These are phyloP conservation scores for Boletus rubropictus DNA, from an alignment of 768 basidiomycete species.

Conservation along the genomic window DNA sequence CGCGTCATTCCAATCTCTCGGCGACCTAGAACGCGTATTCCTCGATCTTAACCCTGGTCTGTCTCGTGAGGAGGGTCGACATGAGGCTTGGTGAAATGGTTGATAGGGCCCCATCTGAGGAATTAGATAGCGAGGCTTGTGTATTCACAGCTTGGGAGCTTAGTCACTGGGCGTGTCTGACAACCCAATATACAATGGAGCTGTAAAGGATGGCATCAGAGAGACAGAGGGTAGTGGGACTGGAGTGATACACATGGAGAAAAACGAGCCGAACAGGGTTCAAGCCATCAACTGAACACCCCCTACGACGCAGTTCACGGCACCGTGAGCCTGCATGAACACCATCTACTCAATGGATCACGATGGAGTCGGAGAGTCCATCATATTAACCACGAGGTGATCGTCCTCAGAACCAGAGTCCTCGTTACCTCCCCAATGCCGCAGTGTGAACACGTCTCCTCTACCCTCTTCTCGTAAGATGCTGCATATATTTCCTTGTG, in stretches of 20 bases:
- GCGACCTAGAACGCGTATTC: slow-evolving; percentile 51
- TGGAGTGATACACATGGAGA: background rate
- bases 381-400: slow-evolving; percentile 18
- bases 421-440: slow-evolving; percentile 36
- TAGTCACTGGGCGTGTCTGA: background rate
- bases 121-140: slow-evolving; percentile 9
- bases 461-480: slow-evolving; percentile 55
- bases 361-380: slow-evolving; percentile 18
- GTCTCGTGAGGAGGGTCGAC: slow-evolving; percentile 6
- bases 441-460: slow-evolving; percentile 47
- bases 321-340: slow-evolving; percentile 5
- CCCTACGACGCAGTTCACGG: slow-evolving; percentile 9
- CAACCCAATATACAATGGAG: background rate
- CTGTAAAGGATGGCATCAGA: background rate
- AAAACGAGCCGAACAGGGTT: slow-evolving; percentile 9
- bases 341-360: slow-evolving; percentile 5
- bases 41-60: slow-evolving; percentile 42
- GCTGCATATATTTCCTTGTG: slow-evolving; percentile 32
- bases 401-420: slow-evolving; percentile 23
- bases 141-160: slow-evolving; percentile 12
- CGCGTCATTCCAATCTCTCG: slow-evolving; percentile 44
- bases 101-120: background rate
- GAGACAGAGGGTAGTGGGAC: background rate
- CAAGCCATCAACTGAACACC: background rate
- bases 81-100: slow-evolving; percentile 2